These are phyloP conservation scores for Baudoinia panamericana DNA, from an alignment of 495 filamentous ascomycete genomes.

Conservation along the genomic window DNA sequence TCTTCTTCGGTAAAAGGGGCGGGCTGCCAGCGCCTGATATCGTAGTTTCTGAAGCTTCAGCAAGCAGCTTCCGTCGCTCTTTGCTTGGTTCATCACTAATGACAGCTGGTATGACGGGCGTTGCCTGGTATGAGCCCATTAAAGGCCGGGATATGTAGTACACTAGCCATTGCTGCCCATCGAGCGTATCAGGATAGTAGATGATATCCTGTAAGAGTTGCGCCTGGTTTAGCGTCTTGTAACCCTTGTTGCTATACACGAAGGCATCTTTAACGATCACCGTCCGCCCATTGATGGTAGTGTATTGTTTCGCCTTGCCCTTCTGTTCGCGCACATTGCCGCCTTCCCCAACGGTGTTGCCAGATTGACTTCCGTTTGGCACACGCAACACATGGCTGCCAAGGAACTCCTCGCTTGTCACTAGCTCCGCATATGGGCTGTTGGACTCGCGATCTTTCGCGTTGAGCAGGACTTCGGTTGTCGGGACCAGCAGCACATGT, in stretches of 20 bases:
- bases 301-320: conserved; percentile 85
- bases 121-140: conserved; percentile 66
- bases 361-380: conserved; percentile 42
- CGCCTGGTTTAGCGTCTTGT: conserved; percentile 80
- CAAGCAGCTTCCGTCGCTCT: conserved; percentile 17
- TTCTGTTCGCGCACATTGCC: conserved; percentile 74
- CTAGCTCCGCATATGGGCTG: conserved; percentile 62
- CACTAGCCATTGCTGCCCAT: conserved; percentile 82
- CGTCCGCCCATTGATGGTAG: conserved; percentile 82
- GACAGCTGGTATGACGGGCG: conserved; percentile 29
- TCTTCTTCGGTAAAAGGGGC: conserved; percentile 46
- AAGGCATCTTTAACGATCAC: conserved; percentile 89
- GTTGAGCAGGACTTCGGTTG: conserved; percentile 76
- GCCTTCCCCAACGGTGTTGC: conserved; percentile 43
- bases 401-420: conserved; percentile 83
- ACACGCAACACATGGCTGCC: conserved; percentile 93
- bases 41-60: conserved; percentile 16
- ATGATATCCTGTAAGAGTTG: conserved; percentile 74
- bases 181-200: conserved; percentile 74
- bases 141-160: conserved; percentile 95
- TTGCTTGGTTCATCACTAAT: conserved; percentile 19
- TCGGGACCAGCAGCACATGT: conserved; percentile 88
- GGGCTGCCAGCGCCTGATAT: conserved; percentile 17
- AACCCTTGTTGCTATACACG: conserved; percentile 94
- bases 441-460: conserved; percentile 82